Conservation (phyloP, 805 yeast species). For the Peterozyma xylosa region DNA sequence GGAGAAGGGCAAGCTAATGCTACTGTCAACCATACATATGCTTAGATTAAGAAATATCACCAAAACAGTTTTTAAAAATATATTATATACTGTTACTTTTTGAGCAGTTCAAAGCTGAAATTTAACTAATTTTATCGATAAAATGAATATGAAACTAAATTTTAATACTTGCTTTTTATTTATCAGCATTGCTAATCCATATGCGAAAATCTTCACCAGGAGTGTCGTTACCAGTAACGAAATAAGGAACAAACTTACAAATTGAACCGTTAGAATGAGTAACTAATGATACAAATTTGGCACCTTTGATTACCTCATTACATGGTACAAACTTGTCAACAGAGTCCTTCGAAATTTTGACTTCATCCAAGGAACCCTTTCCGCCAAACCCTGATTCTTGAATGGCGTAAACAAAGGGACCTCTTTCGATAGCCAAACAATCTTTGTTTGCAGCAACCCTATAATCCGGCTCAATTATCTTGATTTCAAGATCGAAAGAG, state of each 20-base stretch:
- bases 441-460: slow-evolving; percentile 14
- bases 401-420: slow-evolving; percentile 16
- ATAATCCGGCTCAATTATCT: slow-evolving; percentile 11
- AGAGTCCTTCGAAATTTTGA: slow-evolving; percentile 6
- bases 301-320: slow-evolving; percentile 3
- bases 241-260: slow-evolving; percentile 14
- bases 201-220: slow-evolving; percentile 17
- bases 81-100: no score
- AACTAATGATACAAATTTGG: slow-evolving; percentile 9
- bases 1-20: no score
- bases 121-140: no score
- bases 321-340: slow-evolving; percentile 1
- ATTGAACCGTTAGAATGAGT: slow-evolving; percentile 6
- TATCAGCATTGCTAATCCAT: slow-evolving; percentile 9
- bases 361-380: slow-evolving; percentile 6
- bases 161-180: no score
- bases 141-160: no score
- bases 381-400: slow-evolving; percentile 11
- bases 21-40: no score
- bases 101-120: no score
- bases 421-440: slow-evolving; percentile 14
- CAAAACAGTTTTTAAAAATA: no score
- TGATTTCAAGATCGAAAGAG: slow-evolving; percentile 10
- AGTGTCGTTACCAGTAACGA: slow-evolving; percentile 14
- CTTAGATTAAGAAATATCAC: no score